Evolutionary conservation across 441 rosid species (phyloP), one percentile per base, ranked within the genome.

Genomic region (Corymbia citriodora): DNA sequence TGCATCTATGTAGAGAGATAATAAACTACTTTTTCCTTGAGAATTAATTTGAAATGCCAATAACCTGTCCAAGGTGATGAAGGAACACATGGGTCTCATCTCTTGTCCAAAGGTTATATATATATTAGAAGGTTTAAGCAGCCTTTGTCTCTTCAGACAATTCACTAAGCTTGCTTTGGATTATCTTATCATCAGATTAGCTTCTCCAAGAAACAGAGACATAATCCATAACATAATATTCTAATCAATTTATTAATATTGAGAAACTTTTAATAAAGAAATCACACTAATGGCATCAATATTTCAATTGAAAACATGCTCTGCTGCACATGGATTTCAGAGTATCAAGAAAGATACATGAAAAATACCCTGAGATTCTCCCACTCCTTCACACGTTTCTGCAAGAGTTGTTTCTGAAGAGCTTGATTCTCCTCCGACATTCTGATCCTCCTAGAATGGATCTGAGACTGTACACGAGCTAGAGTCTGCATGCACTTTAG

Each of bases 401-500:
- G 98, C 89, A 96, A 90, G 57, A 97, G 96, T 91, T 96, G 99
- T 82, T 94, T 95, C 92, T 96, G 99, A 45, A 97, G 96, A 89
- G 96, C 96, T 88, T 96, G 99, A 91, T 96, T 98, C 95, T 98
- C 99, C 94, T 98, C 99, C 19, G 94, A 92, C 98, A 97, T 96
- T 90, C 96, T 93, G 89, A 95, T 90, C 90, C 99, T 98, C 92
- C 98, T 93, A 17, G 93, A 91, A 40, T 92, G 95, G 93, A 98
- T 95, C 90, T 96, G 98, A 90, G 98, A 94, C 91, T 96, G 99
- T 89, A 97, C 95, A 33, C 97, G 96, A 45, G 98, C 92, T 45
- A 96, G 94, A 88, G 98, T 95, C 92, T 97, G 99, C 99, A 98
- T 96, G 92, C 96, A 96, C 29, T 90, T 94, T 54, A 97, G 97